Evolutionary conservation across 495 filamentous ascomycete species (phyloP).

Genomic region (Aspergillus asperescens): DNA sequence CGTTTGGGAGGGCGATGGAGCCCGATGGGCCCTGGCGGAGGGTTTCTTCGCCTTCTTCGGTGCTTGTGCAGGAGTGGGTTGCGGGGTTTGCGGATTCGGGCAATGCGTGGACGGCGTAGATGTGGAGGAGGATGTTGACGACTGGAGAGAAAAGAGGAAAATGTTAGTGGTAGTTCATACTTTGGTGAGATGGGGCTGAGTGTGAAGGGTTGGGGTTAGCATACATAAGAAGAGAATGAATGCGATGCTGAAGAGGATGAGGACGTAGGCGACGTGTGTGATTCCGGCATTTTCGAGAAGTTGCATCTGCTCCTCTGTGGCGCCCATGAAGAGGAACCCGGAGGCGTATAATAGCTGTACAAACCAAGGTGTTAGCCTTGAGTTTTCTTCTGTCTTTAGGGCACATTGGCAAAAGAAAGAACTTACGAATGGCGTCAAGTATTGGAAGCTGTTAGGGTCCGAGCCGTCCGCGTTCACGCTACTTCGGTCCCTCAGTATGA

Average conservation of each 20-base stretch:
- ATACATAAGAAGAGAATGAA: constrained; percentile 85
- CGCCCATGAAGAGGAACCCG: constrained; percentile 95
- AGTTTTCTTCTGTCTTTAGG: too few species aligned
- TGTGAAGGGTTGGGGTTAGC: constrained; percentile 20
- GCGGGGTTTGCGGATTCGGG: constrained; percentile 37
- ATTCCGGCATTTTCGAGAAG: constrained; percentile 66
- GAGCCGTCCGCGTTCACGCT: constrained; percentile 53
- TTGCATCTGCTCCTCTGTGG: constrained; percentile 91
- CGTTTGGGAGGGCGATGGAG: background rate
- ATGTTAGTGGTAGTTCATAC: background rate
- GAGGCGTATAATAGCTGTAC: constrained; percentile 83
- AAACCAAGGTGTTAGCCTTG: constrained; percentile 12
- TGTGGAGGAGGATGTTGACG: constrained; percentile 72
- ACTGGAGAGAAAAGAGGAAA: constrained; percentile 35
- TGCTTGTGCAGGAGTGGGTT: constrained; percentile 12
- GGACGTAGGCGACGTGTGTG: constrained; percentile 83
- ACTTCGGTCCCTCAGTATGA: constrained; percentile 69
- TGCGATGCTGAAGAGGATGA: constrained; percentile 84
- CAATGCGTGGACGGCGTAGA: constrained; percentile 66
- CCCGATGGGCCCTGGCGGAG: constrained; percentile 13
- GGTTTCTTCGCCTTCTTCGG: constrained; percentile 3
- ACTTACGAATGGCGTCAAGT: constrained; percentile 84
- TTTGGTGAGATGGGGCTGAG: background rate
- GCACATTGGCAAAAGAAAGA: background rate
- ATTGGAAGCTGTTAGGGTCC: constrained; percentile 84